Conservation (phyloP, 1,284 basidiomycete species). For the Cronartium quercuum region DNA sequence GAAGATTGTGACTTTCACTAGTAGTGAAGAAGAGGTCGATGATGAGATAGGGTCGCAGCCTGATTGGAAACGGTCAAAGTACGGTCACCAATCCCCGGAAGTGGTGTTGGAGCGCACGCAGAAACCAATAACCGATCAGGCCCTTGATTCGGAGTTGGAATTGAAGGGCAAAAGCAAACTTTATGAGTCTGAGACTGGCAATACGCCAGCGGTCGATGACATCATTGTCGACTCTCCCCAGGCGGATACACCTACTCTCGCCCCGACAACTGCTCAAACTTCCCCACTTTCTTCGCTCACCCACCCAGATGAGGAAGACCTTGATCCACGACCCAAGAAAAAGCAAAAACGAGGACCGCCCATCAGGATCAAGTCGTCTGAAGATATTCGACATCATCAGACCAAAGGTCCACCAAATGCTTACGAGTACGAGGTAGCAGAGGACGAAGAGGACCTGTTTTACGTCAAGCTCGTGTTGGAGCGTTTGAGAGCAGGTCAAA, state of each 20-base stretch:
- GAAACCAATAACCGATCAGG: not conserved
- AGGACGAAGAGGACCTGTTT: slow-evolving; percentile 87
- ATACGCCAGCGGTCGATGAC: not conserved
- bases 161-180: not conserved
- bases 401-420: slow-evolving; percentile 58
- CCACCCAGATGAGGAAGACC: not conserved
- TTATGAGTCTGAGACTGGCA: not conserved
- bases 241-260: not conserved
- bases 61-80: slow-evolving; percentile 43
- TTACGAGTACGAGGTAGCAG: slow-evolving; percentile 58
- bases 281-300: not conserved
- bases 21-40: slow-evolving; percentile 47
- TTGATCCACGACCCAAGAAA: not conserved
- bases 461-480: slow-evolving; percentile 66
- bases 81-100: slow-evolving; percentile 42
- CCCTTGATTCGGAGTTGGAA: not conserved
- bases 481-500: slow-evolving; percentile 46
- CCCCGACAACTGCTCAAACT: not conserved
- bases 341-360: not conserved
- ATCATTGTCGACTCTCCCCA: not conserved
- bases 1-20: slow-evolving; percentile 44
- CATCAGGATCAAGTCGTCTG: not conserved
- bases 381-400: not conserved
- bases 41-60: slow-evolving; percentile 44
- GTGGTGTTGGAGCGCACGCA: slow-evolving; percentile 45